phyloP scores from a whole-genome alignment of 78 protist genomes.

The Dictyostelium intermedium region DNA sequence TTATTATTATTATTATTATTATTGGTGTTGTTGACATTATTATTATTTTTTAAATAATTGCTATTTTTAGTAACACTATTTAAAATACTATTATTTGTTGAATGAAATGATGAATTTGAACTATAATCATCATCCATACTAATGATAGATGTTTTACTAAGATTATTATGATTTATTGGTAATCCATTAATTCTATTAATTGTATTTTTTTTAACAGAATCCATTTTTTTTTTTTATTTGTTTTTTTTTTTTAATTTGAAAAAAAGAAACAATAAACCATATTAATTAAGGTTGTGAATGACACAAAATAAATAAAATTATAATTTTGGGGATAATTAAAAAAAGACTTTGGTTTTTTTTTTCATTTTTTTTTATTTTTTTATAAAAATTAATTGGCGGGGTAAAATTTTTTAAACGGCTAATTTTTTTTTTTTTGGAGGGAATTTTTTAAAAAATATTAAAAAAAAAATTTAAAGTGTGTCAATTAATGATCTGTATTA shows the following conservation, averaged over 20 bases:
- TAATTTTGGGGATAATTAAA: neutral
- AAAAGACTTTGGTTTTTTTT: neutral
- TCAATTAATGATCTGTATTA: too few species aligned
- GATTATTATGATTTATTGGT: neutral
- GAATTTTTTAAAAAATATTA: neutral
- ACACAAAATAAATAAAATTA: too few species aligned
- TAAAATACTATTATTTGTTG: neutral
- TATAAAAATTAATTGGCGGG: neutral
- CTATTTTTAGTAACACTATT: neutral
- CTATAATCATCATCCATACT: conserved; percentile 14
- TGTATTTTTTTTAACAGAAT: neutral
- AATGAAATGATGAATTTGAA: neutral
- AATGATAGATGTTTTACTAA: neutral
- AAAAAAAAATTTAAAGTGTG: too few species aligned
- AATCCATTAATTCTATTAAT: neutral
- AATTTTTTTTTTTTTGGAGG: neutral
- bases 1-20: neutral
- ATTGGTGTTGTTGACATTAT: neutral
- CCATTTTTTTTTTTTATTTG: neutral
- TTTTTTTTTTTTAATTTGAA: neutral
- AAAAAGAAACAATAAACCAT: neutral
- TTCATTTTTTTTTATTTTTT: neutral
- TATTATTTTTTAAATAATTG: neutral
- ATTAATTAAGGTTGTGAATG: too few species aligned
- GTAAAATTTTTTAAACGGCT: neutral